These are phyloP conservation scores for Lanmaoa pseudosensibilis DNA, from an alignment of 768 basidiomycete genomes.

Conservation along the genomic window DNA sequence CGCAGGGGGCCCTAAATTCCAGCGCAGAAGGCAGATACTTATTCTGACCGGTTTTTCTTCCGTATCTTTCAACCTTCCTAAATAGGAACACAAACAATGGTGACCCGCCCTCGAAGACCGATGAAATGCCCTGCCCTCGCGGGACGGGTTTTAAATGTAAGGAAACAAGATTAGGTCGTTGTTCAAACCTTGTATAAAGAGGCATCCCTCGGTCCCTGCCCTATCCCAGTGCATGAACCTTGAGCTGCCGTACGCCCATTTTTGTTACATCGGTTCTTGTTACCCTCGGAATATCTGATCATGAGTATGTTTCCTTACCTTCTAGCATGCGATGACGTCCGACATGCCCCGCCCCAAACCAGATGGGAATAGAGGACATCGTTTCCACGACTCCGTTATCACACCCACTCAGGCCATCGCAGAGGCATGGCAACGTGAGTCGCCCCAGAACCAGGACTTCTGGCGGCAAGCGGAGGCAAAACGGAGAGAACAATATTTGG, in stretches of 20 bases:
- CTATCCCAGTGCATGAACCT: conserved; percentile 34
- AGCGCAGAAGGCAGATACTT: conserved; percentile 35
- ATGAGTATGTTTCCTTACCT: conserved; percentile 29
- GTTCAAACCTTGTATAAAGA: conserved; percentile 39
- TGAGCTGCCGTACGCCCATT: conserved; percentile 39
- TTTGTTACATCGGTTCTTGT: conserved; percentile 31
- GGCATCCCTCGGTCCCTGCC: conserved; percentile 31
- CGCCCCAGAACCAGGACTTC: conserved; percentile 54
- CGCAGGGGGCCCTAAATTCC: conserved; percentile 34
- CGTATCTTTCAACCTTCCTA: conserved; percentile 36
- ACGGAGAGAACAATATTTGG: conserved; percentile 44
- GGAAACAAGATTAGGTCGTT: conserved; percentile 31
- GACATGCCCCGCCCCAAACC: conserved; percentile 35
- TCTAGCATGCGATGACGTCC: conserved; percentile 40
- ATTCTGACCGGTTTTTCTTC: conserved; percentile 30
- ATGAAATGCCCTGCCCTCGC: conserved; percentile 21
- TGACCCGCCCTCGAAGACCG: conserved; percentile 23
- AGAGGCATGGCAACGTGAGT: conserved; percentile 65
- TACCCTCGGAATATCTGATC: conserved; percentile 26
- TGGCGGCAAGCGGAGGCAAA: conserved; percentile 61
- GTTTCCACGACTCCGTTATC: conserved; percentile 30
- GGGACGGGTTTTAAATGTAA: conserved; percentile 28
- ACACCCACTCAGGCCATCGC: conserved; percentile 66
- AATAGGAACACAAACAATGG: conserved; percentile 34
- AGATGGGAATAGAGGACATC: conserved; percentile 33